Base-by-base conservation (phyloP, 1,284 basidiomycete genomes). In the Papiliotrema nemorosa region DNA sequence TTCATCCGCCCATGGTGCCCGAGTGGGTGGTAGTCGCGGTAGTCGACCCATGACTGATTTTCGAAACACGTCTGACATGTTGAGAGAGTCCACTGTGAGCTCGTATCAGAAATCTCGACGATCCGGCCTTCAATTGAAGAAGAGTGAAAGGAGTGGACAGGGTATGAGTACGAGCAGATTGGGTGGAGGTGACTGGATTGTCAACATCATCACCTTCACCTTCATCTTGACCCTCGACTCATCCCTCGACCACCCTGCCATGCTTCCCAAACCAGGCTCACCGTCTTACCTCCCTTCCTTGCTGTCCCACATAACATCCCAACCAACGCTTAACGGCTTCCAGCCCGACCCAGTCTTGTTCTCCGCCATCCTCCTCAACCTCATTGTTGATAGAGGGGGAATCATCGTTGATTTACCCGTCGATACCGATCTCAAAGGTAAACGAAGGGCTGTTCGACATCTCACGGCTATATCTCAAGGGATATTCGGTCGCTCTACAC, bases 31-130 rank as follows among this genome's bases (percentile, higher is more conserved):
- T 53, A 72, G 55, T 0, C 54, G 52, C 5, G 73, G 70, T 13
- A 75, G 56, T 20, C 63, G 62, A 46, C 70, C 72, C 44, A 73
- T 47, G 18, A 73, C 62, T 5, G 71, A 62, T 49, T 68, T 66
- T 26, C 72, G 49, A 43, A 75, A 74, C 25, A 60, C 62, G 24
- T 75, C 68, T 7, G 72, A 73, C 74, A 74, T 73, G 41, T 5
- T 43, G 41, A 40, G 7, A 20, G 35, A 6, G 35, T 5, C 5
- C 35, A 20, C n/a, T 36, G 21, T 36, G 21, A 6, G 14, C 5
- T 16, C n/a, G 6, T 5, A 36, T 20, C 14, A 34, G 35, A 36
- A 20, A 20, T 36, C n/a, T 4, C 14, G 35, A 36, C 25, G 39
- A 41, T 41, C 39, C 16, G n/a, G n/a, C n/a, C n/a, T n/a, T n/a